Percentiles rank a stretch among this genome's conserved stretches.
Evolutionary conservation across 768 basidiomycete genomes (phyloP).

Genomic region (Amanita muscaria): DNA sequence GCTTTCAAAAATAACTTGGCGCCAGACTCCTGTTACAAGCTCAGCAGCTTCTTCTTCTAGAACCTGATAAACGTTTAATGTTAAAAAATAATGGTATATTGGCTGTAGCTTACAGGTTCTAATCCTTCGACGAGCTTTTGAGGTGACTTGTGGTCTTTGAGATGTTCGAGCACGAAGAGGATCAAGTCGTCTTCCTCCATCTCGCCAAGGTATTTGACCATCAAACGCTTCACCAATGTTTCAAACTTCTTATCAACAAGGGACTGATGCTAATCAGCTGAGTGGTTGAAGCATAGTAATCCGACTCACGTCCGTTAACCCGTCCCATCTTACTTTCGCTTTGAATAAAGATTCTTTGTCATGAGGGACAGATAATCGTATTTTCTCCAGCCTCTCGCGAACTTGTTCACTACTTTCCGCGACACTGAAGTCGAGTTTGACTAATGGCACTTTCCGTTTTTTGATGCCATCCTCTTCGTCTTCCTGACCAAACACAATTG

Average conservation of each 20-base stretch:
- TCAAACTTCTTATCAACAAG: slow-evolving; percentile 83
- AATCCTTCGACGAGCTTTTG: slow-evolving; percentile 83
- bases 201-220: slow-evolving; percentile 85
- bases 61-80: slow-evolving; percentile 42
- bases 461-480: slow-evolving; percentile 80
- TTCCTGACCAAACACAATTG: slow-evolving; percentile 58
- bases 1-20: slow-evolving; percentile 91
- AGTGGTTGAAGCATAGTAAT: neutral
- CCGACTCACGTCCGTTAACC: slow-evolving; percentile 68
- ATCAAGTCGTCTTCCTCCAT: slow-evolving; percentile 90
- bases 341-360: slow-evolving; percentile 78
- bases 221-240: slow-evolving; percentile 71
- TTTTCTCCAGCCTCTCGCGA: slow-evolving; percentile 71
- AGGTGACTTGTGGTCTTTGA: slow-evolving; percentile 84
- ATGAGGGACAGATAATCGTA: slow-evolving; percentile 62
- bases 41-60: slow-evolving; percentile 87
- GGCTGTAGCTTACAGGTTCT: slow-evolving; percentile 65
- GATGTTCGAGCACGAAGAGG: slow-evolving; percentile 88
- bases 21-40: slow-evolving; percentile 75
- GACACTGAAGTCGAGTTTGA: slow-evolving; percentile 83
- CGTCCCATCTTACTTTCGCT: slow-evolving; percentile 87
- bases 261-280: slow-evolving; percentile 38
- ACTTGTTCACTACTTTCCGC: slow-evolving; percentile 75
- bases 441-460: slow-evolving; percentile 79
- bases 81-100: neutral